Percentiles rank a stretch among this genome's conserved stretches.
These are phyloP conservation scores for Cyclotella kingstonii DNA, from an alignment of 108 stramenopile species.

Conservation along the genomic window DNA sequence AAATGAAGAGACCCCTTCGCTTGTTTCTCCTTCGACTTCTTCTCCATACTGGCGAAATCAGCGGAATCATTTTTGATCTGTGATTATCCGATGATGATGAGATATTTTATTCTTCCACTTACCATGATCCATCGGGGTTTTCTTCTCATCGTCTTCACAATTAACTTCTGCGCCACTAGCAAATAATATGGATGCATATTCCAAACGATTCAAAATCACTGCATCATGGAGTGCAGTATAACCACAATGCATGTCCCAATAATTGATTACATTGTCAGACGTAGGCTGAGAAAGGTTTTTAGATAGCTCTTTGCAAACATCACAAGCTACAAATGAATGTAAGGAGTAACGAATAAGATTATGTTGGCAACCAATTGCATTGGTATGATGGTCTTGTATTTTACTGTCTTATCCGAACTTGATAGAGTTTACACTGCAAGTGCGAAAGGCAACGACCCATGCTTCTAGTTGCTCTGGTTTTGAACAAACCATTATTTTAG, in stretches of 20 bases:
- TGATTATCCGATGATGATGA: background rate
- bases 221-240: slow-evolving; percentile 43
- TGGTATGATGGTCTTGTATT: slow-evolving; percentile 1
- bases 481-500: slow-evolving; percentile 38
- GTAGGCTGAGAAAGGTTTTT: slow-evolving; percentile 13
- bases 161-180: slow-evolving; percentile 21
- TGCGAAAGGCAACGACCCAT: slow-evolving; percentile 36
- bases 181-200: slow-evolving; percentile 23
- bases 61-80: too few species aligned
- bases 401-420: slow-evolving; percentile 5
- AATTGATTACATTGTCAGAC: slow-evolving; percentile 2
- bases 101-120: slow-evolving; percentile 3
- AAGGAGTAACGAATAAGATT: slow-evolving; percentile 21
- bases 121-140: slow-evolving; percentile 42
- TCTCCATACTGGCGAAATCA: too few species aligned
- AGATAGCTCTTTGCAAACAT: slow-evolving; percentile 12
- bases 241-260: slow-evolving; percentile 26
- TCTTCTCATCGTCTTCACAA: slow-evolving; percentile 20
- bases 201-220: slow-evolving; percentile 15
- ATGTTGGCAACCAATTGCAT: slow-evolving; percentile 35
- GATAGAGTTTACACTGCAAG: slow-evolving; percentile 21
- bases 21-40: too few species aligned
- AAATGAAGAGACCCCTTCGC: too few species aligned
- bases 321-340: slow-evolving; percentile 21
- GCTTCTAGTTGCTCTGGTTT: slow-evolving; percentile 36